These are phyloP conservation scores for Melampsora abietis-canadensis DNA, from an alignment of 1,284 basidiomycete genomes.

Conservation along the genomic window DNA sequence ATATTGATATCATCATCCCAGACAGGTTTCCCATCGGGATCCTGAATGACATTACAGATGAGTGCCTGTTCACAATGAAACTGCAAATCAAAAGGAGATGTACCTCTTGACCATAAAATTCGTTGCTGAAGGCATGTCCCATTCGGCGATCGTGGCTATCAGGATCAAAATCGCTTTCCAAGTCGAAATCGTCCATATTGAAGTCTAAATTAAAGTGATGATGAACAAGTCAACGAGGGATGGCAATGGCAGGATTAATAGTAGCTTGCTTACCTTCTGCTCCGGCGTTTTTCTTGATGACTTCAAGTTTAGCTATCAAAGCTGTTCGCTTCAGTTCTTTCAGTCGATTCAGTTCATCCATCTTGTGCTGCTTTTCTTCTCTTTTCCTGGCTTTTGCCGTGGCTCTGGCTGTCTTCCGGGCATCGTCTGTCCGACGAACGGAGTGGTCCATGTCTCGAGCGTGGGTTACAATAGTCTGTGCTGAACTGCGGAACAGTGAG, in stretches of 20 bases:
- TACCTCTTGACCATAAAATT: slow-evolving; percentile 58
- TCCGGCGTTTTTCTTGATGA: slow-evolving; percentile 66
- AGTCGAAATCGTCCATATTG: slow-evolving; percentile 45
- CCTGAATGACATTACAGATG: slow-evolving; percentile 50
- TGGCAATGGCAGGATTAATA: neutral
- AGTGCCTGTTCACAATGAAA: neutral
- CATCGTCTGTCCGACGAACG: slow-evolving; percentile 73
- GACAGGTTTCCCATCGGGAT: slow-evolving; percentile 66
- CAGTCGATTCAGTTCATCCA: slow-evolving; percentile 72
- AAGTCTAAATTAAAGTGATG: slow-evolving; percentile 48
- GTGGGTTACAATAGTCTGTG: slow-evolving; percentile 69
- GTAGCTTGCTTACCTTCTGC: slow-evolving; percentile 44
- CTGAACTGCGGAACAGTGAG: slow-evolving; percentile 59
- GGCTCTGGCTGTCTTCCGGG: slow-evolving; percentile 74
- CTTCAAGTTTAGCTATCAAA: slow-evolving; percentile 69
- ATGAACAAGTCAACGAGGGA: neutral
- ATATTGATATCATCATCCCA: slow-evolving; percentile 89
- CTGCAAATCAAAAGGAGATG: neutral
- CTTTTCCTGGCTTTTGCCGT: slow-evolving; percentile 72
- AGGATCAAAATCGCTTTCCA: slow-evolving; percentile 70
- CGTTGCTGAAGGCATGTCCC: slow-evolving; percentile 63
- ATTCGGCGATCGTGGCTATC: slow-evolving; percentile 73
- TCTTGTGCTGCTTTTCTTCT: slow-evolving; percentile 68
- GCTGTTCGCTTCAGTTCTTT: slow-evolving; percentile 82
- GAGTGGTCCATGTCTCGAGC: slow-evolving; percentile 55